A percentile compares a stretch with the other conserved stretches of the same genome.
Conservation (phyloP, 176 grass and related monocot species). For the Eremochloa ophiuroides region DNA sequence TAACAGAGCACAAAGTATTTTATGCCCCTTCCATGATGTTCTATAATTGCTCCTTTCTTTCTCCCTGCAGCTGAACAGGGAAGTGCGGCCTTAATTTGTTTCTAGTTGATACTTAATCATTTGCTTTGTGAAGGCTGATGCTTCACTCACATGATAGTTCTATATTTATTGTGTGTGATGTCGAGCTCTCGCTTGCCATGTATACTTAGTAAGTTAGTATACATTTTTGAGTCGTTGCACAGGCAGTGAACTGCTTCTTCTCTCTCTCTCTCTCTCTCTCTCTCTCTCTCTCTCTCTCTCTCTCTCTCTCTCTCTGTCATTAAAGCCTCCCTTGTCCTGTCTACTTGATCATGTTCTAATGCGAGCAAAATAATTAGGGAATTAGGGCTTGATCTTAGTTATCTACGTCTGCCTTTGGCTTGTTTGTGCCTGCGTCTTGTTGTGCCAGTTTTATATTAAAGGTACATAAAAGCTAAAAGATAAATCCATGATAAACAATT, state of each 20-base stretch:
- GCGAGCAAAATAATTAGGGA: neutral
- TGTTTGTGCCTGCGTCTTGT: neutral
- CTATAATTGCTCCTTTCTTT: neutral
- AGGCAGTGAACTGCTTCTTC: neutral
- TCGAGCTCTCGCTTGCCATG: neutral
- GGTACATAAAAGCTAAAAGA: neutral
- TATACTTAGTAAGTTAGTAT: neutral
- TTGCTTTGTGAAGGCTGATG: neutral
- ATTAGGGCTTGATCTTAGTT: neutral
- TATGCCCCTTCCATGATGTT: neutral
- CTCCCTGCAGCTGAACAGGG: neutral
- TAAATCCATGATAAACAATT: neutral
- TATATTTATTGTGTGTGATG: neutral
- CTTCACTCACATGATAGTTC: neutral
- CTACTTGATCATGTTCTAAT: neutral
- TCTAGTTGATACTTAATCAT: constrained; percentile 9
- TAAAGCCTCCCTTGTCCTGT: neutral
- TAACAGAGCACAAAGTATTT: neutral
- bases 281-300: no score
- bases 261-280: no score
- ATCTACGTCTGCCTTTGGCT: neutral
- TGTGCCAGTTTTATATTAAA: neutral
- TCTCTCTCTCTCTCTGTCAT: no score
- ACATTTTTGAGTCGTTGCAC: neutral
- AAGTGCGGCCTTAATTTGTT: constrained; percentile 6